Conservation (phyloP, 352 stramenopile genomes). For the Elongisporangium undulatum region DNA sequence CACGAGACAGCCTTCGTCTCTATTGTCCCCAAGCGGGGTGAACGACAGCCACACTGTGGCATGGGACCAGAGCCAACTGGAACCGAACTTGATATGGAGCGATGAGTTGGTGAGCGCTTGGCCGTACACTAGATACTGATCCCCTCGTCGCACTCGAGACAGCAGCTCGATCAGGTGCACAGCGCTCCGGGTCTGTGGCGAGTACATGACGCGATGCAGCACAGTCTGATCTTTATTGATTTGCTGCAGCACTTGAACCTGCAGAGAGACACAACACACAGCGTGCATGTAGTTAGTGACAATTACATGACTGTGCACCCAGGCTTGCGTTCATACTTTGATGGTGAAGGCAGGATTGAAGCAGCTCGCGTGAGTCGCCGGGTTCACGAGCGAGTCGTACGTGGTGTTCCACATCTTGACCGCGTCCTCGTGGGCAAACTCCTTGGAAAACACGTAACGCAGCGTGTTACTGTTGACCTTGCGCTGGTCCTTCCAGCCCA, state of each 20-base stretch:
- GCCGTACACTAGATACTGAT: constrained; percentile 54
- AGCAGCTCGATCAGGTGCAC: constrained; percentile 52
- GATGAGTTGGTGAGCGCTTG: constrained; percentile 45
- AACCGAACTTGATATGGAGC: constrained; percentile 38
- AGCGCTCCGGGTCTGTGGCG: constrained; percentile 44
- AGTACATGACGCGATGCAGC: constrained; percentile 54
- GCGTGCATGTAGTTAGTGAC: too few relatives aligned
- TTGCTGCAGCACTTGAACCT: constrained; percentile 50
- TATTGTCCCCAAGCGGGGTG: constrained; percentile 13
- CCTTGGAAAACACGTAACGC: constrained; percentile 45
- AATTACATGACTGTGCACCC: background rate
- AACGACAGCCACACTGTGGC: constrained; percentile 46
- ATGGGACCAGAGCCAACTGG: constrained; percentile 44
- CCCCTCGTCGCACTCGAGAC: constrained; percentile 34
- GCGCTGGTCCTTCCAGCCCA: constrained; percentile 49
- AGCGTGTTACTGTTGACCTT: constrained; percentile 31
- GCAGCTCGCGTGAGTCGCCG: constrained; percentile 29
- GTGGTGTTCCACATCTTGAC: constrained; percentile 34
- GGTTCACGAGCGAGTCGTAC: constrained; percentile 23
- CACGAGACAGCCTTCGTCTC: constrained; percentile 28
- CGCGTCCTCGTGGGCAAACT: constrained; percentile 25
- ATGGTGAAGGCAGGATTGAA: constrained; percentile 31
- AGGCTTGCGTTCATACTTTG: constrained; percentile 11
- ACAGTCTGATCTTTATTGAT: constrained; percentile 45
- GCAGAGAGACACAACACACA: background rate